phyloP scores from a whole-genome alignment of 257 asterid species.

The Solanum peruvianum region DNA sequence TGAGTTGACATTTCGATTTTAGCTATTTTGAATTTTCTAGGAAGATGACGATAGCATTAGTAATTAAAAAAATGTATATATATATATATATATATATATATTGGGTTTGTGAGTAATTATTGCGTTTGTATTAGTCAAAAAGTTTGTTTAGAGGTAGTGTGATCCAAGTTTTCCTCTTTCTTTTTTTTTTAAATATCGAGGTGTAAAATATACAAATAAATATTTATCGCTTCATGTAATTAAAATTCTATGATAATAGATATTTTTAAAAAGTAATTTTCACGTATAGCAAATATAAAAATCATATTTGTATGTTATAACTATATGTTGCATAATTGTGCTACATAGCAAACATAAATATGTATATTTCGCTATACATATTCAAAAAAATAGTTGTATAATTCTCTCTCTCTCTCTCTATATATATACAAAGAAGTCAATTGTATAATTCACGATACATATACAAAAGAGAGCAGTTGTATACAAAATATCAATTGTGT shows the following conservation, averaged over 20 bases:
- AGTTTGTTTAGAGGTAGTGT: background rate
- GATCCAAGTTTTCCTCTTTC: background rate
- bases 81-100: background rate
- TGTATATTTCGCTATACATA: too few relatives aligned
- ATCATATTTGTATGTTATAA: too few relatives aligned
- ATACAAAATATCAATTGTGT: too few relatives aligned
- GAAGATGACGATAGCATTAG: background rate
- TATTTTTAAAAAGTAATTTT: background rate
- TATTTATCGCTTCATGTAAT: rapidly evolving
- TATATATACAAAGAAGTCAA: too few relatives aligned
- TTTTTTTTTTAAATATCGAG: background rate
- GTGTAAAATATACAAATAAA: background rate
- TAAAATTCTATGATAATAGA: background rate
- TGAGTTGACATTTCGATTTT: background rate
- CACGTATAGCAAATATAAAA: too few relatives aligned
- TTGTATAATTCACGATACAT: too few relatives aligned
- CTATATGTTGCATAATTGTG: too few relatives aligned
- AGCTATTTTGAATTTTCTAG: background rate
- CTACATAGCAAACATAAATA: too few relatives aligned
- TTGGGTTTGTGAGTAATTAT: background rate
- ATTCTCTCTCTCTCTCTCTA: too few relatives aligned
- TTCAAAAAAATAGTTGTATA: too few relatives aligned
- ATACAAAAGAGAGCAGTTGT: too few relatives aligned
- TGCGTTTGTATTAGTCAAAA: background rate
- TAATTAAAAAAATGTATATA: too few relatives aligned